phyloP scores from a whole-genome alignment of 306 rosid species.

The Fagus sylvatica region DNA sequence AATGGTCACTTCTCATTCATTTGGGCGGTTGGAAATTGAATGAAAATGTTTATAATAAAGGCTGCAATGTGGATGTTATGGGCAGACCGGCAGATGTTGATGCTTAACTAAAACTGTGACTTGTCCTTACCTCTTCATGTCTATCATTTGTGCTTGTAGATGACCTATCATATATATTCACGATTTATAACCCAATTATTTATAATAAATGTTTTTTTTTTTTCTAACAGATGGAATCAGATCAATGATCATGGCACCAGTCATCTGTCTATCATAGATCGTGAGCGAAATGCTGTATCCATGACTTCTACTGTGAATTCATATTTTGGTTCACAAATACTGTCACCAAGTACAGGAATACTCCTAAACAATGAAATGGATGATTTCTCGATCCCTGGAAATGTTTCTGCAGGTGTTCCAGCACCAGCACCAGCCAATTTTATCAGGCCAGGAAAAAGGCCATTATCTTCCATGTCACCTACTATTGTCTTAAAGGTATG shows the following conservation, averaged over 20 bases:
- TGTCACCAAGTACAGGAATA: conserved; percentile 78
- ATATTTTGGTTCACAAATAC: conserved; percentile 68
- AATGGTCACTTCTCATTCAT: neutral
- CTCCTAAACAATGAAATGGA: conserved; percentile 88
- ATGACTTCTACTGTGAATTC: conserved; percentile 71
- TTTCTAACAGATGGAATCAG: conserved; percentile 62
- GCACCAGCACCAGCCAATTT: conserved; percentile 84
- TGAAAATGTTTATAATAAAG: neutral
- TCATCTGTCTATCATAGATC: conserved; percentile 63
- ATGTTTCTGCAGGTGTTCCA: conserved; percentile 41
- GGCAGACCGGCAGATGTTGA: neutral
- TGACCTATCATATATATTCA: neutral
- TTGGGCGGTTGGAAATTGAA: neutral
- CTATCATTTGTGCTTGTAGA: neutral
- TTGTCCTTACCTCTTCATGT: neutral
- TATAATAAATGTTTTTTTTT: conserved; percentile 11
- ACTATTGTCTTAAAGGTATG: conserved; percentile 70
- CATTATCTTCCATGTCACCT: conserved; percentile 87
- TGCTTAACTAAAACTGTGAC: neutral
- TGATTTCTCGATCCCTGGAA: conserved; percentile 72
- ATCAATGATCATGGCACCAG: conserved; percentile 84
- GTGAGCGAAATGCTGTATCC: conserved; percentile 64
- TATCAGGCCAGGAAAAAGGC: conserved; percentile 76
- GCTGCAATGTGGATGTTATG: neutral
- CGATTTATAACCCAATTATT: conserved; percentile 3